phyloP scores from a whole-genome alignment of 176 grass and related monocot species.

The Metroxylon sagu region DNA sequence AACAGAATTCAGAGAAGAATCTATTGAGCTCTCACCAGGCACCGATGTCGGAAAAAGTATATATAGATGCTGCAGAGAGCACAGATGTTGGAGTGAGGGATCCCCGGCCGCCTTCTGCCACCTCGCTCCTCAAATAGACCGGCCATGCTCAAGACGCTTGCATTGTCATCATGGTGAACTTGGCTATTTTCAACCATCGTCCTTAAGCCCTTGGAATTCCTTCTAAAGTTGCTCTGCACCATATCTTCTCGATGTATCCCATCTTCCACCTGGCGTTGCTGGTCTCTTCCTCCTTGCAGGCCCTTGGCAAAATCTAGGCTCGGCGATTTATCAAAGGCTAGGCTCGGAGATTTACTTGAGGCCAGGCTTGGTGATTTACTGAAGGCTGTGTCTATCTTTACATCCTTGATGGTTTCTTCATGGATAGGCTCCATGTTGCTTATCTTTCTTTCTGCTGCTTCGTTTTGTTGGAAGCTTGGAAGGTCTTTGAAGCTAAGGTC shows the following conservation, averaged over 20 bases:
- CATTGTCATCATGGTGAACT: background rate
- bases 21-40: slow-evolving; percentile 22
- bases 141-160: background rate
- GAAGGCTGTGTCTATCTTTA: background rate
- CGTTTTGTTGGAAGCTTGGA: background rate
- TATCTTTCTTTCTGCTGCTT: background rate
- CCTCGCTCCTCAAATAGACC: background rate
- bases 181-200: background rate
- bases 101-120: slow-evolving; percentile 14
- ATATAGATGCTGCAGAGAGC: slow-evolving; percentile 38
- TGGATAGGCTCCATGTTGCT: background rate
- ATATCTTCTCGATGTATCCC: background rate
- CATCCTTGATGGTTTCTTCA: background rate
- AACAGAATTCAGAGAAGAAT: too few relatives aligned
- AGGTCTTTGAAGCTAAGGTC: slow-evolving; percentile 68
- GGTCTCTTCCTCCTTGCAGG: background rate
- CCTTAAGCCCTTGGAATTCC: background rate
- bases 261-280: background rate
- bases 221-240: slow-evolving; percentile 1
- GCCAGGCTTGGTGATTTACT: slow-evolving; percentile 30
- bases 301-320: slow-evolving; percentile 52
- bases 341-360: slow-evolving; percentile 26
- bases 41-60: slow-evolving; percentile 48
- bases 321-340: slow-evolving; percentile 42
- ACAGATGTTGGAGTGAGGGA: slow-evolving; percentile 62